Evolutionary conservation across 768 basidiomycete species (phyloP).

Genomic region (Tulasnella sp.): DNA sequence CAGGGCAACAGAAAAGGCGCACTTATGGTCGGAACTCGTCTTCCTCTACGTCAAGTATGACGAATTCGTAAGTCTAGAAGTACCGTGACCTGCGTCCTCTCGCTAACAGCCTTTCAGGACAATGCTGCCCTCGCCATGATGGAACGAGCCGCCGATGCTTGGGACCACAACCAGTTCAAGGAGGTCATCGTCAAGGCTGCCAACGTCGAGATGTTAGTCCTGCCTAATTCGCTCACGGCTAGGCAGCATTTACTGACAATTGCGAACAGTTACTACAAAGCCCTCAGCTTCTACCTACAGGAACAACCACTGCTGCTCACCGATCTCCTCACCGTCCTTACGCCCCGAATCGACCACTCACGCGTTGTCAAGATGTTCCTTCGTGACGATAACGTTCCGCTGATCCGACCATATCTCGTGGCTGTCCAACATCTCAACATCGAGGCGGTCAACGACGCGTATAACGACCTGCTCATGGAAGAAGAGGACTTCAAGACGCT

Average conservation of each 20-base stretch:
- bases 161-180: constrained; percentile 99
- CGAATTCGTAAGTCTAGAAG: constrained; percentile 71
- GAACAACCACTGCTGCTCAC: constrained; percentile 92
- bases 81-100: background rate
- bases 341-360: constrained; percentile 91
- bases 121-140: constrained; percentile 99
- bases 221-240: background rate
- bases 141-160: constrained; percentile 95
- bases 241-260: background rate
- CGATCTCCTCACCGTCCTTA: constrained; percentile 89
- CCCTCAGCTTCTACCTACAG: constrained; percentile 90
- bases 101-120: constrained; percentile 55
- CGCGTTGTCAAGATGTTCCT: constrained; percentile 94
- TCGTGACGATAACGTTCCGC: constrained; percentile 86
- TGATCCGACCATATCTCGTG: constrained; percentile 95
- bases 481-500: constrained; percentile 99
- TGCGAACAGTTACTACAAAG: constrained; percentile 80
- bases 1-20: constrained; percentile 92
- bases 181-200: constrained; percentile 95
- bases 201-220: constrained; percentile 89
- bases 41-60: constrained; percentile 99
- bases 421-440: constrained; percentile 96
- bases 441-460: constrained; percentile 96
- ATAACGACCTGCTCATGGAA: constrained; percentile 97
- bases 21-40: constrained; percentile 97